phyloP scores from a whole-genome alignment of 306 rosid genomes.

The Vachellia collinsii region DNA sequence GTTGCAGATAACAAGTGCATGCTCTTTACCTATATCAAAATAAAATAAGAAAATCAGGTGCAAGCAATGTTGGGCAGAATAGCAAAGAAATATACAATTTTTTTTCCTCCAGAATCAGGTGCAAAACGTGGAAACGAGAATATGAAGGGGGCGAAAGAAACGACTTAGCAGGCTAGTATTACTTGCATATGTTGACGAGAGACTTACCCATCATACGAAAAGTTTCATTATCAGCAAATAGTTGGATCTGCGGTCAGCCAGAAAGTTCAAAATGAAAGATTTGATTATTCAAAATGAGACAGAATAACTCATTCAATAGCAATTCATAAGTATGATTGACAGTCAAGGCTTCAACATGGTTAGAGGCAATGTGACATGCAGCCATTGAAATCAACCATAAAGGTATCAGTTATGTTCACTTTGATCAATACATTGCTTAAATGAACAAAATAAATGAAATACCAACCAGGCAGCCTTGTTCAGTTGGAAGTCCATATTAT shows the following conservation, averaged over 20 bases:
- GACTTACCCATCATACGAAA: constrained; percentile 19
- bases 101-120: not conserved
- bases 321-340: not conserved
- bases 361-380: constrained; percentile 2
- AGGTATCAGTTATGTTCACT: constrained; percentile 6
- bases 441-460: not conserved
- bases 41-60: not conserved
- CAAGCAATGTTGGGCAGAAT: not conserved
- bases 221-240: constrained; percentile 6
- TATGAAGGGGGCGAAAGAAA: not conserved
- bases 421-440: not conserved
- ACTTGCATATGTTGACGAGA: not conserved
- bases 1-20: constrained; percentile 25
- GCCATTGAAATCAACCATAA: not conserved
- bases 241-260: constrained; percentile 16
- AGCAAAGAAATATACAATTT: not conserved
- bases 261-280: not conserved
- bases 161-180: not conserved
- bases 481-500: constrained; percentile 20
- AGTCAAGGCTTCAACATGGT: not conserved
- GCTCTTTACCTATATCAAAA: constrained; percentile 22
- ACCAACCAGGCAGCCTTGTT: not conserved
- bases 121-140: not conserved
- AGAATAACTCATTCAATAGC: not conserved
- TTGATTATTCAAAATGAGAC: constrained; percentile 4